A percentile compares a stretch with the other conserved stretches of the same genome.
Evolutionary conservation across 163 green algal species (phyloP).

Genomic region (Chlamydomonas reinhardtii): DNA sequence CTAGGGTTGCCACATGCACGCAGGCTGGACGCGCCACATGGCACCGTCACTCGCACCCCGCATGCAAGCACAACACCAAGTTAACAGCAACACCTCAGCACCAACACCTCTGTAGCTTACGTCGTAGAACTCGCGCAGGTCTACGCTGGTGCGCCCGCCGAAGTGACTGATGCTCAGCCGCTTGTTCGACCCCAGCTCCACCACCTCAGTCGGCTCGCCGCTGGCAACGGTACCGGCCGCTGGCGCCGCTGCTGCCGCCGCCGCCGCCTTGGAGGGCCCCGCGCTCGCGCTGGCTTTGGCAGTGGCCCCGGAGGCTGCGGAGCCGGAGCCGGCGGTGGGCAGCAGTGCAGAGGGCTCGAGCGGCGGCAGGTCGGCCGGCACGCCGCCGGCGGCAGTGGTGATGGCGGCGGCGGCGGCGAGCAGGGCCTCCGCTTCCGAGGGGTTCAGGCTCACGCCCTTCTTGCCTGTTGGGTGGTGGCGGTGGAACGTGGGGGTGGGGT

Average conservation of each 20-base stretch:
- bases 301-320: not conserved
- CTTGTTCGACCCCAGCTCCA: conserved; percentile 48
- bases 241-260: not conserved
- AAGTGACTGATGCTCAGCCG: conserved; percentile 41
- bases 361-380: not conserved
- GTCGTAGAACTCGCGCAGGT: conserved; percentile 58
- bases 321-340: too few species aligned
- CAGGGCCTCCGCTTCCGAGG: conserved; percentile 3
- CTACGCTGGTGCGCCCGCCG: conserved; percentile 29
- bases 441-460: conserved; percentile 48
- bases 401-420: conserved; percentile 25
- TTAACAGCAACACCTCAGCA: too few species aligned
- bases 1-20: not conserved
- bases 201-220: not conserved
- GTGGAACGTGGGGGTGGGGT: not conserved
- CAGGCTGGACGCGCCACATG: not conserved
- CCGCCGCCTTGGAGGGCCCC: not conserved
- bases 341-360: not conserved
- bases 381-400: conserved; percentile 5
- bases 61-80: too few species aligned
- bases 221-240: not conserved
- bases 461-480: not conserved
- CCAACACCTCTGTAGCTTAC: too few species aligned
- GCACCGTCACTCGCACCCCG: too few species aligned
- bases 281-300: not conserved